phyloP scores from a whole-genome alignment of 2,329 filamentous ascomycete genomes.

The Xylaria sp. region DNA sequence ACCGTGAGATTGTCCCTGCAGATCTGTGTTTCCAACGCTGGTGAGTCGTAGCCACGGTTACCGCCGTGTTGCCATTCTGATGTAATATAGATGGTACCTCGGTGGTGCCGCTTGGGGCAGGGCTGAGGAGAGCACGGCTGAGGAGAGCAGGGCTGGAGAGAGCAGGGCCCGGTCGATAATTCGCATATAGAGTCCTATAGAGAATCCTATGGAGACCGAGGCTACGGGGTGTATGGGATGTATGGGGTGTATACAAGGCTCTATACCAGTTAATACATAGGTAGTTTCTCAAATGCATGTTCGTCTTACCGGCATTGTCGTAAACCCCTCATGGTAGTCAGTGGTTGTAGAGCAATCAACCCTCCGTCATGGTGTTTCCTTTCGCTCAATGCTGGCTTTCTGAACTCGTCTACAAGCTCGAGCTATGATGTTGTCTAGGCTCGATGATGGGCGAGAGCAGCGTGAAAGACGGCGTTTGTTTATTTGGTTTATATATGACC shows the following conservation, averaged over 20 bases:
- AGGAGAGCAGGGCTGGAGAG: constrained; percentile 14
- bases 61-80: constrained; percentile 16
- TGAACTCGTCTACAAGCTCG: constrained; percentile 2
- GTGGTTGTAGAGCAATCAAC: constrained; percentile 15
- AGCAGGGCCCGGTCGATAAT: constrained; percentile 15
- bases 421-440: constrained; percentile 9
- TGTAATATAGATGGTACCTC: constrained; percentile 1
- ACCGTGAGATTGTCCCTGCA: too few relatives aligned
- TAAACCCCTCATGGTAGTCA: constrained; percentile 14
- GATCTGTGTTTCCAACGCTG: too few relatives aligned
- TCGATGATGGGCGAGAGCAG: neutral
- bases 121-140: constrained; percentile 21
- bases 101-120: constrained; percentile 10
- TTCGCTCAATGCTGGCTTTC: constrained; percentile 13
- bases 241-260: constrained; percentile 2
- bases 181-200: constrained; percentile 19
- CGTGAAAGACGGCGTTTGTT: constrained; percentile 1
- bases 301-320: constrained; percentile 28
- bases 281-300: constrained; percentile 12
- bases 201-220: constrained; percentile 12
- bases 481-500: neutral
- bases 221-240: constrained; percentile 6
- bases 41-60: constrained; percentile 11
- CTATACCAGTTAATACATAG: constrained; percentile 22
- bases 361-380: constrained; percentile 4